These are phyloP conservation scores for Mayamaea pseudoterrestris DNA, from an alignment of 108 stramenopile genomes.

Conservation along the genomic window DNA sequence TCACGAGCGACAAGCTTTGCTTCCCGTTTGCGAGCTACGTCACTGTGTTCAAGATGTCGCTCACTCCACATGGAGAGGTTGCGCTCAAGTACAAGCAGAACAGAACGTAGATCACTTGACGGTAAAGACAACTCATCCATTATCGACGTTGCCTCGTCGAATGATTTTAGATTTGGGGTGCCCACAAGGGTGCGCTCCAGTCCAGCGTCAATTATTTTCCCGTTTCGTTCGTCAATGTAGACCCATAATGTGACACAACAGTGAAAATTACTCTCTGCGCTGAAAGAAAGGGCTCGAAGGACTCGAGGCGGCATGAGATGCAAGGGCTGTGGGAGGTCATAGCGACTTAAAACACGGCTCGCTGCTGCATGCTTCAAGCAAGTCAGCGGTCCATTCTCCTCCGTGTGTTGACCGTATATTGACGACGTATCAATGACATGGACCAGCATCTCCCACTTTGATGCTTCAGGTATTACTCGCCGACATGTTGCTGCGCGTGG, in stretches of 20 bases:
- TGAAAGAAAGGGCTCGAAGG: slow-evolving; percentile 39
- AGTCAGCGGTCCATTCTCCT: background rate
- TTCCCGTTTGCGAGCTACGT: slow-evolving; percentile 50
- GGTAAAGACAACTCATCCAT: slow-evolving; percentile 20
- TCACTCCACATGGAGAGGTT: slow-evolving; percentile 37
- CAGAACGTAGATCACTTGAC: too few relatives aligned
- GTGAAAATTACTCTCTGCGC: slow-evolving; percentile 14
- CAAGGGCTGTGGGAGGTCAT: slow-evolving; percentile 72
- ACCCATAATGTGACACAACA: slow-evolving; percentile 77
- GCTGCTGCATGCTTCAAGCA: slow-evolving; percentile 39
- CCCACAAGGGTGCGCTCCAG: slow-evolving; percentile 64
- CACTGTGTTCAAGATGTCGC: slow-evolving; percentile 22
- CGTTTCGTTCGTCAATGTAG: slow-evolving; percentile 70
- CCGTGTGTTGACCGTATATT: slow-evolving; percentile 33
- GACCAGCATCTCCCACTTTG: slow-evolving; percentile 73
- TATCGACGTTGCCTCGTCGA: slow-evolving; percentile 38
- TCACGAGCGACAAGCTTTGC: slow-evolving; percentile 39
- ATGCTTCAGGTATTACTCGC: slow-evolving; percentile 31
- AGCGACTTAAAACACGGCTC: slow-evolving; percentile 57
- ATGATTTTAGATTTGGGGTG: slow-evolving; percentile 44
- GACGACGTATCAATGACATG: slow-evolving; percentile 80
- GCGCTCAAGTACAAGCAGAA: slow-evolving; percentile 48
- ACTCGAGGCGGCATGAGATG: slow-evolving; percentile 73
- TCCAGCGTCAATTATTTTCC: slow-evolving; percentile 66
- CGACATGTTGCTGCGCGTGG: slow-evolving; percentile 52